Base-by-base conservation (phyloP, 2,329 filamentous ascomycete species). In the Kalmusia sp. region DNA sequence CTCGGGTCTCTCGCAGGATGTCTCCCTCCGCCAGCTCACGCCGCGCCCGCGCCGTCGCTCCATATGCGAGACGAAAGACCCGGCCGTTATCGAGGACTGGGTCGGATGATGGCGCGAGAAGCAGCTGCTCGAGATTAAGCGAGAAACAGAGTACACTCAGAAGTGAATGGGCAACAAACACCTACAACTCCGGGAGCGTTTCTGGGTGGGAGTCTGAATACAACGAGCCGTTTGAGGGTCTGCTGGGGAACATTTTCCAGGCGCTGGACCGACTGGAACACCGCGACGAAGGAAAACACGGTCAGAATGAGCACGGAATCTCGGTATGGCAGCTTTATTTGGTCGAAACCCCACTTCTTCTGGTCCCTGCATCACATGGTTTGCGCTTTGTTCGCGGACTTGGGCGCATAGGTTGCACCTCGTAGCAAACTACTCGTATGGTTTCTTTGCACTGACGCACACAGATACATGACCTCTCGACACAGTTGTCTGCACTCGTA, bases 21-120 rank as follows among this genome's bases (percentile, higher is more conserved):
- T 60, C 55, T 54, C 59, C 56, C 59, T 61, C 61, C 62, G 62
- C 67, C 67, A 70, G 56, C 62, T 64, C 64, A 67, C 68, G 55
- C 63, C 65, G 57, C 69, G 65, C 57, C 62, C 60, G 50, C 64
- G 67, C 53, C 66, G 69, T 38, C 64, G 67, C 61, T 52, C 59
- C 64, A 67, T 68, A 65, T 64, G 54, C 65, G 65, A 69, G 64
- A 67, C 70, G 35, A 71, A 71, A 49, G 67, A 70, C 61, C 64
- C 69, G 56, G 68, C 68, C 44, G 56, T 57, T 59, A 55, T 68
- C 60, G 64, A 71, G 59, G 69, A 69, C 65, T 71, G 68, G 62
- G 57, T 71, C 57, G 65, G 64, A 43, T 73, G 65, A 72, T 34
- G 43, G 57, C 25, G 33, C 46, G 52, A 55, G 57, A 51, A 62